A percentile compares a stretch with the other conserved stretches of the same genome.
These are phyloP conservation scores for Balakata baccata DNA, from an alignment of 345 rosid genomes.

Conservation along the genomic window DNA sequence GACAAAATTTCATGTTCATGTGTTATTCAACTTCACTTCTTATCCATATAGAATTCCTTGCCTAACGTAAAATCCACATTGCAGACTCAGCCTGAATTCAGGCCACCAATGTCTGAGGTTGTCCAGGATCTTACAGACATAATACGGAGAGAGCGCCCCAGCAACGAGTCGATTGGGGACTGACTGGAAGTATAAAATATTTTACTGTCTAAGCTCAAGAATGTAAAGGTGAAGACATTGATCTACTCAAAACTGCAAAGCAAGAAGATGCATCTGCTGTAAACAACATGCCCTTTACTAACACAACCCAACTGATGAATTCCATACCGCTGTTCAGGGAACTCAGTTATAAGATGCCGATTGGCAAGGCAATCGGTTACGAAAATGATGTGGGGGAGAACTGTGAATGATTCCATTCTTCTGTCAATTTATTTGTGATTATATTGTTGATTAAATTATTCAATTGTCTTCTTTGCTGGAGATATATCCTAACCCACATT, in stretches of 20 bases:
- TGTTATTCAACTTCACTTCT: background rate
- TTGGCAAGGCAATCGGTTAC: background rate
- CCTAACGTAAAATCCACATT: constrained; percentile 6
- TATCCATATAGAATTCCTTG: background rate
- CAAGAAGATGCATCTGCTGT: constrained; percentile 6
- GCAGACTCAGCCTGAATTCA: constrained; percentile 78
- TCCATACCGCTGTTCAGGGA: background rate
- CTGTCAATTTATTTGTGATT: constrained; percentile 18
- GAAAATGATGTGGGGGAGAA: background rate
- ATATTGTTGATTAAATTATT: constrained; percentile 18
- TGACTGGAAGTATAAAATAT: constrained; percentile 18
- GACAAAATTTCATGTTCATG: no score
- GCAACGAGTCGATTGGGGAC: constrained; percentile 52
- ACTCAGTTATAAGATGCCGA: background rate
- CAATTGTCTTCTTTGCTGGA: constrained; percentile 10
- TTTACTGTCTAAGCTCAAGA: constrained; percentile 16
- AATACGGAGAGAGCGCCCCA: constrained; percentile 65
- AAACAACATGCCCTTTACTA: constrained; percentile 14
- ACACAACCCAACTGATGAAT: constrained; percentile 1
- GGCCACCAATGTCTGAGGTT: constrained; percentile 90
- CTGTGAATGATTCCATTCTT: constrained; percentile 19
- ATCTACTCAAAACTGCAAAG: background rate
- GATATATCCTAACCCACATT: constrained; percentile 29
- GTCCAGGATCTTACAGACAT: constrained; percentile 88
- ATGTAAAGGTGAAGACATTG: background rate